Evolutionary conservation across 257 asterid genomes (phyloP), one percentile per base, ranked within the genome.

Genomic region (Avicennia marina): DNA sequence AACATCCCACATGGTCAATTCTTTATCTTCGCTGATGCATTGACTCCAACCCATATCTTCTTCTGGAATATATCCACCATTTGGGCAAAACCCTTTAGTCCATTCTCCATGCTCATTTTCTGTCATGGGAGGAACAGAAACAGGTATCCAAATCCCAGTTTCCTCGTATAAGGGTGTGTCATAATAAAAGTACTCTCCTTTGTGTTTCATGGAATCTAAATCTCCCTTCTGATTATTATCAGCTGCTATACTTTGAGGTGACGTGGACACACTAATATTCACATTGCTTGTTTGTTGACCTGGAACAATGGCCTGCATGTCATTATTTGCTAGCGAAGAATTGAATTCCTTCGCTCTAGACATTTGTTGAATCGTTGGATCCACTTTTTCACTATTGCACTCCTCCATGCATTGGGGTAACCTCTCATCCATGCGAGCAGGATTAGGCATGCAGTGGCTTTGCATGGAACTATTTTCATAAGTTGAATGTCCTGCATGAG

Each of bases 1-100:
- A 64, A 93, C 94, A 51, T 93, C 94, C 99, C 99, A 93, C 99
- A 93, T 93, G 53, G 97, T 93, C 73, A 93, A 58, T 75, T 86
- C 97, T 72, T 76, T 86, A 39, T 78, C 89, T 69, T 76, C 84
- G 29, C 77, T 81, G 29, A 67, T 51, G 72, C 69, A 76, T 57
- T 79, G 80, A 59, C 73, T 60, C 96, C 93, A 81, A 43, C 84
- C 87, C 65, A 69, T 43, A 56, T 82, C 90, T 33, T 70, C 89
- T 63, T 78, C 86, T 5, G 96, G 95, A 71, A 81, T 49, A 58
- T 74, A 84, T 16, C 95, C 95, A 16, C 95, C 95, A 53, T 75
- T 80, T 18, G 95, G 72, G 81, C 85, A 75, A 53, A 80, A 68
- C 36, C 97, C 97, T 43, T 68, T 69, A 40, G 82, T 72, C 99